These are phyloP conservation scores for Platanthera guangdongensis DNA, from an alignment of 106 monocot genomes.

Conservation along the genomic window DNA sequence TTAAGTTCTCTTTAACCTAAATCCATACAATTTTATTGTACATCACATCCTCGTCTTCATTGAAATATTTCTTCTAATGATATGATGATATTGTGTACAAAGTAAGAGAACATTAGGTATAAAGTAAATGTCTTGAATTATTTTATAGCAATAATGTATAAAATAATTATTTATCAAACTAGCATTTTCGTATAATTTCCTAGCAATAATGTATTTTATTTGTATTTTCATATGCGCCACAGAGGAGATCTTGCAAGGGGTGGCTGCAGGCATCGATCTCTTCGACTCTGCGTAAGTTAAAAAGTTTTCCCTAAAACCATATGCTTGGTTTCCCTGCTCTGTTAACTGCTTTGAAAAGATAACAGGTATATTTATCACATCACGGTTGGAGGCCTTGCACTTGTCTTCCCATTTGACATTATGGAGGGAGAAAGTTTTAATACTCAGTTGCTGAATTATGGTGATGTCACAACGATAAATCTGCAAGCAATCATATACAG, in stretches of 20 bases:
- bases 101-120: too few species aligned
- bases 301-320: background rate
- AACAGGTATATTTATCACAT: constrained; percentile 90
- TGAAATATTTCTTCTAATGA: too few species aligned
- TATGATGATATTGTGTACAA: too few species aligned
- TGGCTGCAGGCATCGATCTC: constrained; percentile 88
- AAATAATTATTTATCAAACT: too few species aligned
- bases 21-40: background rate
- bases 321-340: background rate
- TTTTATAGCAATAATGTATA: too few species aligned
- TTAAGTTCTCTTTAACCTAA: background rate
- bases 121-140: too few species aligned
- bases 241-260: constrained; percentile 94
- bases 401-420: constrained; percentile 65
- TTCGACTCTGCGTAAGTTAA: constrained; percentile 83
- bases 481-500: constrained; percentile 73
- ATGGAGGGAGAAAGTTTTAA: constrained; percentile 17
- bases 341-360: background rate
- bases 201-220: background rate
- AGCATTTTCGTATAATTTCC: background rate
- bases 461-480: constrained; percentile 81
- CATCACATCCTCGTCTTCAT: background rate
- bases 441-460: constrained; percentile 20
- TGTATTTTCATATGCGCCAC: constrained; percentile 8
- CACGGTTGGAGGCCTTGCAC: constrained; percentile 80